A percentile compares a stretch with the other conserved stretches of the same genome.
Evolutionary conservation across 768 basidiomycete genomes (phyloP).

Genomic region (Xerocomellus amylosporus): DNA sequence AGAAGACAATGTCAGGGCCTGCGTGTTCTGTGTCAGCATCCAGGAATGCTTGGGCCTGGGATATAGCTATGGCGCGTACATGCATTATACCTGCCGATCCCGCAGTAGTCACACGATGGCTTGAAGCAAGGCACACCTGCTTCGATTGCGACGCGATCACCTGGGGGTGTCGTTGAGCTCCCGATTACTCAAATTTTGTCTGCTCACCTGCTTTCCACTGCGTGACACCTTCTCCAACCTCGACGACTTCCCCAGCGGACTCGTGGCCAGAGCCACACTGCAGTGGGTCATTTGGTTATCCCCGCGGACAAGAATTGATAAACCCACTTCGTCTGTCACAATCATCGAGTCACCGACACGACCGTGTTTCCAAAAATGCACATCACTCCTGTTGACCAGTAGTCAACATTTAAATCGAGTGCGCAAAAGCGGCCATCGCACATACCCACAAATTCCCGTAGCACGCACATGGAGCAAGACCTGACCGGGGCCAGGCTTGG

Average conservation of each 20-base stretch:
- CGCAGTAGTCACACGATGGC: slow-evolving; percentile 58
- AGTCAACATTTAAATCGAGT: neutral
- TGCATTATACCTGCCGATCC: slow-evolving; percentile 63
- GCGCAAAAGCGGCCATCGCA: neutral
- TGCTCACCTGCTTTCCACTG: slow-evolving; percentile 57
- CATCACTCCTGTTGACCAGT: slow-evolving; percentile 51
- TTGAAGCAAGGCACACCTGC: slow-evolving; percentile 67
- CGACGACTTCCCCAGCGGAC: slow-evolving; percentile 64
- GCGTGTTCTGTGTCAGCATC: neutral
- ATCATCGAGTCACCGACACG: slow-evolving; percentile 68
- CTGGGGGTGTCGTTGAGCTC: slow-evolving; percentile 27
- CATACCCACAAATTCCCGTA: slow-evolving; percentile 68
- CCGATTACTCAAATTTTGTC: neutral
- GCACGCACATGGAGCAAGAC: slow-evolving; percentile 65
- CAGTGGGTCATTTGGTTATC: neutral
- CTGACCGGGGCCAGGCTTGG: slow-evolving; percentile 60
- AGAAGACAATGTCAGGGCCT: slow-evolving; percentile 54
- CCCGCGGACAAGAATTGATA: neutral
- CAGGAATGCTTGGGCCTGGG: no score
- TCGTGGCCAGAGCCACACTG: slow-evolving; percentile 71
- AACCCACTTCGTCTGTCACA: slow-evolving; percentile 58
- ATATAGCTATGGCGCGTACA: slow-evolving; percentile 33
- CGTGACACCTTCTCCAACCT: slow-evolving; percentile 63
- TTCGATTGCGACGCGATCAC: slow-evolving; percentile 68
- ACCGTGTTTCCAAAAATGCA: slow-evolving; percentile 74